Base-by-base conservation (phyloP, 106 monocot genomes). In the Amphibolis antarctica region DNA sequence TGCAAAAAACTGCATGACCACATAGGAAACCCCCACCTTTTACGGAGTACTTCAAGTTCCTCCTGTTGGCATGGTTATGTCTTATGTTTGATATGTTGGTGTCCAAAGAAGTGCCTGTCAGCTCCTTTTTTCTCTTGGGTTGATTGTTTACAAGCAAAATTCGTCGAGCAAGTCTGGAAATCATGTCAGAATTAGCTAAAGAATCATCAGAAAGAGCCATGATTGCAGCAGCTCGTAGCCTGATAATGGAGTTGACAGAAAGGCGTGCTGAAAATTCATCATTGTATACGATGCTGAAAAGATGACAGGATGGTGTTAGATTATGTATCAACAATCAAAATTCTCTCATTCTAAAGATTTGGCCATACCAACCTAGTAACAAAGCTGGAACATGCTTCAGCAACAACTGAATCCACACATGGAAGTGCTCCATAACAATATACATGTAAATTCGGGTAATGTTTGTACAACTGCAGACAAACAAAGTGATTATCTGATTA, bases 181-280 rank as follows among this genome's bases (percentile, higher is more conserved):
- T 80, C 60, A 87, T 69, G 60, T 82, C 87, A 57, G 84, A 81
- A 70, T 98, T 78, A 47, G 84, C 73, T 66, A 77, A 67, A 64
- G 96, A 73, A 75, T 80, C 71, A 66, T 87, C 90, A 20, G 98
- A 86, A 46, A 98, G 86, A 66, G 91, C 84, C 47, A 46, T 67
- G 14, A 88, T 85, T 62, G 98, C 83, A 54, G 86, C 84, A 63
- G 87, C 71, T 69, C 87, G 86, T 31, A 98, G 86, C 68, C 98
- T 80, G 50, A 82, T 71, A 26, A 98, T 83, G 26, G 98, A 90
- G 48, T 82, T 91, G 18, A 91, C 72, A 1, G 98, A 98, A 66
- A 98, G 90, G 0, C 91, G 81, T 59, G 98, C 64, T 67, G 98
- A 91, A 63, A 87, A 98, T 66, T 98, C 98, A 75, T 98, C 98